These are phyloP conservation scores for Creolimax fragrantissima DNA, from an alignment of 78 protist species.

Conservation along the genomic window DNA sequence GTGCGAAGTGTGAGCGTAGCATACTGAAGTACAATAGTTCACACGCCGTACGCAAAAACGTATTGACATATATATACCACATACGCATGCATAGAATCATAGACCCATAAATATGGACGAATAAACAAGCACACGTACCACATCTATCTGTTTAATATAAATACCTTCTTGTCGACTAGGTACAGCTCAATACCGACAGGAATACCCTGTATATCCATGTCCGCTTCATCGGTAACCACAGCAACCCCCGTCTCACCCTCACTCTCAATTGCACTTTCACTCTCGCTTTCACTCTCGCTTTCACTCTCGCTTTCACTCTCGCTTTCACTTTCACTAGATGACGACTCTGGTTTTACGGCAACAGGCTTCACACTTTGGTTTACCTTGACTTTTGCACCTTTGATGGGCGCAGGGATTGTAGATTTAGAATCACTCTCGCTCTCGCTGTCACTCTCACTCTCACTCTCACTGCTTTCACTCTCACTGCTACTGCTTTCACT, in stretches of 20 bases:
- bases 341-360: background rate
- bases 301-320: background rate
- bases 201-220: background rate
- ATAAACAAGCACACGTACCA: background rate
- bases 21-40: too few species aligned
- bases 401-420: background rate
- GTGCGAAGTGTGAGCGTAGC: too few species aligned
- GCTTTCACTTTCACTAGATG: background rate
- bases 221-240: background rate
- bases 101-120: background rate
- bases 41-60: background rate
- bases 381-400: background rate
- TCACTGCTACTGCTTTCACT: background rate
- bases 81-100: background rate
- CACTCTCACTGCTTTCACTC: background rate
- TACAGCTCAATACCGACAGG: background rate
- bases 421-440: background rate
- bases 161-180: background rate
- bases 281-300: background rate
- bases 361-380: background rate
- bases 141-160: too few species aligned
- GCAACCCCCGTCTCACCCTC: background rate
- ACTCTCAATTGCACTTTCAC: background rate
- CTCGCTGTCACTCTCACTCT: background rate
- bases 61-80: background rate